Conservation (phyloP, 306 rosid species). For the Rosa lucieae region DNA sequence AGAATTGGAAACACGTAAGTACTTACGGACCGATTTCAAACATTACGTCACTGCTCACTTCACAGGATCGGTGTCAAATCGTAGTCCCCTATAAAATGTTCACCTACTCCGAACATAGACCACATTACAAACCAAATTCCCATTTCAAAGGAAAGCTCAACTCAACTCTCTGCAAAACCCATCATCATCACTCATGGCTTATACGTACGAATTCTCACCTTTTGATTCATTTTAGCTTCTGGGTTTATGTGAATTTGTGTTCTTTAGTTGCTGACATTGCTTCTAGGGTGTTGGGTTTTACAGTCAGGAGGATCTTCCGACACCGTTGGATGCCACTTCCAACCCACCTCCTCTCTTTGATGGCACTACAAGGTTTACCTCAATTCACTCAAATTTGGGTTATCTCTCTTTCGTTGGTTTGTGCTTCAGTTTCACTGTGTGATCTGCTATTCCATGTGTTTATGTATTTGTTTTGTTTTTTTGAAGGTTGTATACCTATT, state of each 20-base stretch:
- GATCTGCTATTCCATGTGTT: too few relatives aligned
- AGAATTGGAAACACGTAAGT: not conserved
- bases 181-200: conserved; percentile 35
- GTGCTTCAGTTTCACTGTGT: not conserved
- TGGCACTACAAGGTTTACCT: conserved; percentile 73
- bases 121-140: not conserved
- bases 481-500: conserved; percentile 59
- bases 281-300: not conserved
- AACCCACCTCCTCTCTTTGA: conserved; percentile 73
- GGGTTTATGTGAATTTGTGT: conserved; percentile 4
- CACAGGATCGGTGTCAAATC: not conserved
- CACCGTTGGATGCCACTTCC: conserved; percentile 53
- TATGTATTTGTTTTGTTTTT: not conserved
- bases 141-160: not conserved
- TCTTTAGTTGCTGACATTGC: not conserved
- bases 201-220: conserved; percentile 28
- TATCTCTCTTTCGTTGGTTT: not conserved
- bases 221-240: not conserved
- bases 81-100: not conserved
- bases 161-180: not conserved
- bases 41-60: conserved; percentile 8
- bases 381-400: not conserved
- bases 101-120: not conserved
- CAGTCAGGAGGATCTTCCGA: conserved; percentile 45
- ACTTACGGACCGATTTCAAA: not conserved